These are phyloP conservation scores for Pestalotiopsis sp. DNA, from an alignment of 2,329 filamentous ascomycete genomes.

Conservation along the genomic window DNA sequence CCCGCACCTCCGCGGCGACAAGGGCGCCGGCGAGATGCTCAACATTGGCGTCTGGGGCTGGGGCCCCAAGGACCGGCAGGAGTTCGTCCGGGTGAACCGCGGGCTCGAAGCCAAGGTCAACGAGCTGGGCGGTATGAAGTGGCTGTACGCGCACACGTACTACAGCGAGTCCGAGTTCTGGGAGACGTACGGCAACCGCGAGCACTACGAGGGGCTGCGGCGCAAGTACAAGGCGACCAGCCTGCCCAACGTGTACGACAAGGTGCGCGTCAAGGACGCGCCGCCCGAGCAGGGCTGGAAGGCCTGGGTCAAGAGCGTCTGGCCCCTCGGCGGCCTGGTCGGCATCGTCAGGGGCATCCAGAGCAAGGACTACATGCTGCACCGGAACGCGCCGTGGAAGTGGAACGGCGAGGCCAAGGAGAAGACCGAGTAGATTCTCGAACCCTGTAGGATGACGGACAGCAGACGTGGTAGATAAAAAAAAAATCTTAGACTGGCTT, in stretches of 20 bases:
- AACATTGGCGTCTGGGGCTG: slow-evolving; percentile 81
- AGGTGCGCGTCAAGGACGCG: slow-evolving; percentile 61
- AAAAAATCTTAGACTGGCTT: background rate
- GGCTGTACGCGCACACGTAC: slow-evolving; percentile 86
- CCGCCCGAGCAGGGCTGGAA: slow-evolving; percentile 43
- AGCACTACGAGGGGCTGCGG: slow-evolving; percentile 65
- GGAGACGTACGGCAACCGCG: slow-evolving; percentile 59
- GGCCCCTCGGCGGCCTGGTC: slow-evolving; percentile 61
- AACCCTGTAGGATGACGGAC: slow-evolving; percentile 19
- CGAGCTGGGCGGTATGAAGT: slow-evolving; percentile 77
- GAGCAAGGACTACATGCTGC: slow-evolving; percentile 58
- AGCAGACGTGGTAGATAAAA: background rate
- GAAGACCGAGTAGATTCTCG: slow-evolving; percentile 18
- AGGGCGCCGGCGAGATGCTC: slow-evolving; percentile 44
- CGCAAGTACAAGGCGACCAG: slow-evolving; percentile 63
- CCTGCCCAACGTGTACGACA: slow-evolving; percentile 71
- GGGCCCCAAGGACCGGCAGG: slow-evolving; percentile 56
- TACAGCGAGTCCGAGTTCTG: slow-evolving; percentile 76
- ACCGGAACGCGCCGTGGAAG: slow-evolving; percentile 57
- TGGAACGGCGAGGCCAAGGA: slow-evolving; percentile 37
- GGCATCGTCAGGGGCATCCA: slow-evolving; percentile 62
- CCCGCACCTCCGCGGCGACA: slow-evolving; percentile 46
- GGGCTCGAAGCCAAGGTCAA: slow-evolving; percentile 70
- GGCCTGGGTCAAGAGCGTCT: slow-evolving; percentile 47
- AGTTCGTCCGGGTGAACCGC: slow-evolving; percentile 73